Percentiles rank a stretch among this genome's conserved stretches.
Evolutionary conservation across 2,329 filamentous ascomycete species (phyloP).

Genomic region (Onygena corvina): DNA sequence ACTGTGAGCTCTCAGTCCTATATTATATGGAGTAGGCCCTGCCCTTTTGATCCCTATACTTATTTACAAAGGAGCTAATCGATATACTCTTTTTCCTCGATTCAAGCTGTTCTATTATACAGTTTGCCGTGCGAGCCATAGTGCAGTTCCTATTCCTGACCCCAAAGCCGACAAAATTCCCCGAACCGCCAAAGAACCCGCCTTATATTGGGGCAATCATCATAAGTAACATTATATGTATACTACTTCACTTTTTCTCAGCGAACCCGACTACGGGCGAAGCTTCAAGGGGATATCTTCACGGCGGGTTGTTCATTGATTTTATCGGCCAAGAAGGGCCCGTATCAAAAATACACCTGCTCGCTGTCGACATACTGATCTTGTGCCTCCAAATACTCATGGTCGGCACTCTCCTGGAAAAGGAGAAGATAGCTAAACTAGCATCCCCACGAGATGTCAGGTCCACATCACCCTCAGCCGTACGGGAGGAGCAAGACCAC

Average conservation of each 20-base stretch:
- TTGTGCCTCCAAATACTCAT: slow-evolving; percentile 46
- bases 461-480: slow-evolving; percentile 13
- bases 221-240: slow-evolving; percentile 44
- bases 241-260: slow-evolving; percentile 45
- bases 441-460: slow-evolving; percentile 10
- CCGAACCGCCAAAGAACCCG: slow-evolving; percentile 39
- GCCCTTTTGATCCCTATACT: background rate
- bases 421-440: slow-evolving; percentile 33
- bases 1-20: slow-evolving; percentile 48
- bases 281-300: slow-evolving; percentile 43
- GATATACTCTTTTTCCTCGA: background rate
- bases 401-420: slow-evolving; percentile 43
- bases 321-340: slow-evolving; percentile 52
- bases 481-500: slow-evolving; percentile 39
- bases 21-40: slow-evolving; percentile 52
- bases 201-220: slow-evolving; percentile 45
- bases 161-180: slow-evolving; percentile 43
- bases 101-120: slow-evolving; percentile 45
- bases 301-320: slow-evolving; percentile 52
- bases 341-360: slow-evolving; percentile 41
- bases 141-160: slow-evolving; percentile 49
- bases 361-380: slow-evolving; percentile 43
- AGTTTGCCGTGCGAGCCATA: slow-evolving; percentile 44
- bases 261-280: slow-evolving; percentile 42
- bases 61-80: background rate